Percentiles rank a stretch among this genome's conserved stretches.
Conservation (phyloP, 305 asterid genomes). For the Coffea humblotiana region DNA sequence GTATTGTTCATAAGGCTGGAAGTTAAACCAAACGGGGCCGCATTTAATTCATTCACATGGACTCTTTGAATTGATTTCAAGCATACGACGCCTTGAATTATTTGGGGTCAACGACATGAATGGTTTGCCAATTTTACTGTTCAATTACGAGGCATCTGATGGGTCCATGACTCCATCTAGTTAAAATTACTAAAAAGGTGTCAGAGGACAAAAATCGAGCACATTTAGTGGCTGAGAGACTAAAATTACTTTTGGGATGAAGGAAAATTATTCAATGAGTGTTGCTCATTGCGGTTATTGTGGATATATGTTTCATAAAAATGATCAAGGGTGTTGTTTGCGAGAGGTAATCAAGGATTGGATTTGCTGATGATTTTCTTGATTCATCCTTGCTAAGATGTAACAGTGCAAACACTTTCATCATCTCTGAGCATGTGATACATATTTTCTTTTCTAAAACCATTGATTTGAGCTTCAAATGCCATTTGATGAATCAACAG, state of each 20-base stretch:
- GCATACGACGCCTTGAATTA: slow-evolving; percentile 36
- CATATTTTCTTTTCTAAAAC: no score
- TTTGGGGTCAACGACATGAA: no score
- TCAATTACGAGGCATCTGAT: no score
- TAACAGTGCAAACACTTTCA: neutral
- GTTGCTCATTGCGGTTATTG: no score
- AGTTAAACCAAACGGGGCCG: slow-evolving; percentile 52
- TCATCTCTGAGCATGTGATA: neutral
- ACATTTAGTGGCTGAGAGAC: no score
- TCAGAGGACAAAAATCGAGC: no score
- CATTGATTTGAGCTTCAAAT: neutral
- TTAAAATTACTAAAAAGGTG: no score
- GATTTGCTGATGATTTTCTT: neutral
- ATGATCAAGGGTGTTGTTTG: neutral
- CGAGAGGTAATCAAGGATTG: neutral
- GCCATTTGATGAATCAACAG: neutral
- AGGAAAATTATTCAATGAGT: no score
- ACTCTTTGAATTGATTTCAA: slow-evolving; percentile 56
- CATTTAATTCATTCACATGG: slow-evolving; percentile 89
- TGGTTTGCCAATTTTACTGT: no score
- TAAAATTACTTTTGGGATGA: no score
- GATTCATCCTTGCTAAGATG: neutral
- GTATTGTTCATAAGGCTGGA: slow-evolving; percentile 42
- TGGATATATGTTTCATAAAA: neutral
- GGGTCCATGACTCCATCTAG: no score